Conservation (phyloP, 2,329 filamentous ascomycete species). For the Thelonectria discophora region DNA sequence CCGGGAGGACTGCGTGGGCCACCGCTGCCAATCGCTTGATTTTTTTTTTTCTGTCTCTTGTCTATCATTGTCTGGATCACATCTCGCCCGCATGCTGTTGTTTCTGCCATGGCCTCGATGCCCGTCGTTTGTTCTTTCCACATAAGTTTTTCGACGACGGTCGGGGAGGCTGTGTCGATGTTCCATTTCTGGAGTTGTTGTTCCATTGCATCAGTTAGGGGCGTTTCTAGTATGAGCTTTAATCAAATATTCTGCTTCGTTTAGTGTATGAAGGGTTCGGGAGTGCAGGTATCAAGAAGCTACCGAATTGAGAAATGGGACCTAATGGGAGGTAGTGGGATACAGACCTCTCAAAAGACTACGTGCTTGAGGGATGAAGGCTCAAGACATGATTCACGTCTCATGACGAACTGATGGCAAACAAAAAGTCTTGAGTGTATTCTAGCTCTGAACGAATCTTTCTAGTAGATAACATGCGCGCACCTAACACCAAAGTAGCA, state of each 20-base stretch:
- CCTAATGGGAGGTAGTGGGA: too few species aligned
- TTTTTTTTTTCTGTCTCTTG: slow-evolving; percentile 22
- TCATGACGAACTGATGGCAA: too few species aligned
- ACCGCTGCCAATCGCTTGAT: slow-evolving; percentile 21
- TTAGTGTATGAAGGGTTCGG: background rate
- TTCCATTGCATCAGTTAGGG: slow-evolving; percentile 40
- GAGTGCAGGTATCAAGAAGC: background rate
- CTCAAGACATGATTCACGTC: too few species aligned
- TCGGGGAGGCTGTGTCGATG: slow-evolving; percentile 26
- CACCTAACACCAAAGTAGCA: too few species aligned
- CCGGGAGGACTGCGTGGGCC: slow-evolving; percentile 18
- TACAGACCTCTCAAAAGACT: too few species aligned
- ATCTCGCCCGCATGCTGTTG: slow-evolving; percentile 18
- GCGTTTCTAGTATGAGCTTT: slow-evolving; percentile 44
- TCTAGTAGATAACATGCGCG: too few species aligned
- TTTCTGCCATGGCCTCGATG: slow-evolving; percentile 17
- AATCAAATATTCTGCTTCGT: slow-evolving; percentile 38
- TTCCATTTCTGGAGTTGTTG: slow-evolving; percentile 36
- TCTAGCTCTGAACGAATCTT: too few species aligned
- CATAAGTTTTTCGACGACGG: slow-evolving; percentile 26
- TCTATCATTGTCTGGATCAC: slow-evolving; percentile 23
- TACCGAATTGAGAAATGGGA: too few species aligned
- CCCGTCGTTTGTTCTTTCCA: slow-evolving; percentile 14
- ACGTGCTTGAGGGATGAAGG: too few species aligned
- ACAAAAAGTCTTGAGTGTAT: too few species aligned